Conservation (phyloP, 129 eudicot species). For the Artemisia annua region DNA sequence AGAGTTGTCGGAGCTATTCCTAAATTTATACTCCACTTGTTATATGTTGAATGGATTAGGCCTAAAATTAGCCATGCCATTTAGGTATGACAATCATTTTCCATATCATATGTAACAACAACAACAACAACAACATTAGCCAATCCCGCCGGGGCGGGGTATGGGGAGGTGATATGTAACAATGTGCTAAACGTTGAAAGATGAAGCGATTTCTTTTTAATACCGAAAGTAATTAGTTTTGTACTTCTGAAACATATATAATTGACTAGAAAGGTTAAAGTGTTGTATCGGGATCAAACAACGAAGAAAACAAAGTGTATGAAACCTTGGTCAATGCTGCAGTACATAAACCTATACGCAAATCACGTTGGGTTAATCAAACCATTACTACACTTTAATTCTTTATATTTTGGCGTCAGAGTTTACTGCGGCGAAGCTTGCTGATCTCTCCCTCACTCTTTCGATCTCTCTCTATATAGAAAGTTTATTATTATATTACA, state of each 20-base stretch:
- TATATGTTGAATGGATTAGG: too few relatives aligned
- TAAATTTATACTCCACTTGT: too few relatives aligned
- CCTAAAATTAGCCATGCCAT: too few relatives aligned
- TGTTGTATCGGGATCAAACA: slow-evolving; percentile 36
- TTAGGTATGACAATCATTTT: too few relatives aligned
- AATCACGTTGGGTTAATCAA: slow-evolving; percentile 26
- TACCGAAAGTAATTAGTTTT: neutral
- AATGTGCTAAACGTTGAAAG: too few relatives aligned
- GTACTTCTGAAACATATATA: neutral
- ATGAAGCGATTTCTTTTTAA: neutral
- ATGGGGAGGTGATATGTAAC: too few relatives aligned
- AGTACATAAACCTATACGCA: slow-evolving; percentile 24
- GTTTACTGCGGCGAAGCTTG: slow-evolving; percentile 67
- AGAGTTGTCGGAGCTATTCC: too few relatives aligned
- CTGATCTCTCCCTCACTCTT: slow-evolving; percentile 24
- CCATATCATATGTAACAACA: too few relatives aligned
- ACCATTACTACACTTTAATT: slow-evolving; percentile 1
- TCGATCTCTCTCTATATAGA: too few relatives aligned
- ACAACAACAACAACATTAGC: too few relatives aligned
- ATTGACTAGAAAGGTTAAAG: neutral
- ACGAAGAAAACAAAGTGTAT: slow-evolving; percentile 29
- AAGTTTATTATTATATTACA: too few relatives aligned
- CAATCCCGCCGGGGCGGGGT: too few relatives aligned
- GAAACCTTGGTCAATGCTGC: slow-evolving; percentile 47
- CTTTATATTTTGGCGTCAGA: slow-evolving; percentile 25